Evolutionary conservation across 495 filamentous ascomycete genomes (phyloP).

Genomic region (Haplographium delicatum): DNA sequence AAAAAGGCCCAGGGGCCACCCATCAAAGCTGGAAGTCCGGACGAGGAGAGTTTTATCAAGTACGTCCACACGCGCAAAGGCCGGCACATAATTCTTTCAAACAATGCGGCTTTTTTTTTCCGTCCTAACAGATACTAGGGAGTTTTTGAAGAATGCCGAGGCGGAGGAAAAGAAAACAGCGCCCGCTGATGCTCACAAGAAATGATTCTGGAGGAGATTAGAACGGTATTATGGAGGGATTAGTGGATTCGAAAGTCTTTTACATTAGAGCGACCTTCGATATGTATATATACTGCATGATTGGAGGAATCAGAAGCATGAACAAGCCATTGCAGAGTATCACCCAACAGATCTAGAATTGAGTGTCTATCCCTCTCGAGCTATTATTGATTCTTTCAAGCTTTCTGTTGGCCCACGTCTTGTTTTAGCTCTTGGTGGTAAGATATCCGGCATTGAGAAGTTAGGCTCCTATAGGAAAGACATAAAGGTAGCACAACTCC

Average conservation of each 20-base stretch:
- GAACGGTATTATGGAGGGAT: not conserved
- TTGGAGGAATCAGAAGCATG: conserved; percentile 15
- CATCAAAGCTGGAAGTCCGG: conserved; percentile 80
- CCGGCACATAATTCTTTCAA: too few species aligned
- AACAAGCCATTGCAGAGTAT: too few species aligned
- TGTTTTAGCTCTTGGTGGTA: too few species aligned
- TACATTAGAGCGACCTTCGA: conserved; percentile 3
- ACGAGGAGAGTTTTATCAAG: conserved; percentile 98
- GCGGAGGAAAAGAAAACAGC: conserved; percentile 57
- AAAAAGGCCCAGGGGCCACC: conserved; percentile 59
- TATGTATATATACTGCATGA: conserved; percentile 14
- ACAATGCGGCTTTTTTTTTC: too few species aligned
- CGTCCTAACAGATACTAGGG: conserved; percentile 46
- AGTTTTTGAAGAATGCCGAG: conserved; percentile 72
- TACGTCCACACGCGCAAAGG: conserved; percentile 49
- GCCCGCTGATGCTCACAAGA: conserved; percentile 58
- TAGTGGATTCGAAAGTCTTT: not conserved
- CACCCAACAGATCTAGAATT: too few species aligned
- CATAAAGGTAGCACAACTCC: too few species aligned
- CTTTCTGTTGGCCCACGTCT: too few species aligned
- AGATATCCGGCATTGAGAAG: too few species aligned
- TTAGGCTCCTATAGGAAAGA: too few species aligned
- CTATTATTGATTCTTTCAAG: too few species aligned
- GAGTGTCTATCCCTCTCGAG: too few species aligned
- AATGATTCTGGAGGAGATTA: conserved; percentile 58